Conservation (phyloP, 768 basidiomycete genomes). For the Pulveroboletus sp. region DNA sequence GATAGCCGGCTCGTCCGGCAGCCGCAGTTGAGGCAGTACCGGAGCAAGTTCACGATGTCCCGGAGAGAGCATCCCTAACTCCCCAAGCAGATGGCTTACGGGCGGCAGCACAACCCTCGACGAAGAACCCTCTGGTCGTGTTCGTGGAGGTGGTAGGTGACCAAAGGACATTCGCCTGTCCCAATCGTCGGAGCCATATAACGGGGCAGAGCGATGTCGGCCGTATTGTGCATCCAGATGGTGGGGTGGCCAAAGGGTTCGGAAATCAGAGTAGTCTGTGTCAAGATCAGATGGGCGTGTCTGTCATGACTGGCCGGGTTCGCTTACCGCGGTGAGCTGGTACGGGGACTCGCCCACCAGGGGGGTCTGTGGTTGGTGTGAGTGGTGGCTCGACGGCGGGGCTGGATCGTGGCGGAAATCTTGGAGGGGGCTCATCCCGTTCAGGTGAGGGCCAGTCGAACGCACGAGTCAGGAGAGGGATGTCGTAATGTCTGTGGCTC, state of each 20-base stretch:
- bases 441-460: constrained; percentile 23
- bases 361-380: constrained; percentile 13
- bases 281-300: constrained; percentile 3
- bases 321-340: constrained; percentile 20
- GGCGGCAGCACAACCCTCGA: constrained; percentile 27
- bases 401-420: constrained; percentile 10
- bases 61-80: constrained; percentile 17
- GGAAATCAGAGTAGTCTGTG: constrained; percentile 17
- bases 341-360: constrained; percentile 3
- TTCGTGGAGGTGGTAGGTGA: constrained; percentile 5
- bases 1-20: constrained; percentile 19
- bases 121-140: constrained; percentile 13
- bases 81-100: constrained; percentile 23
- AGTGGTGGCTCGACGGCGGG: constrained; percentile 10
- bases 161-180: constrained; percentile 23
- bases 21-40: constrained; percentile 26
- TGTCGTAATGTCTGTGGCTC: constrained; percentile 9
- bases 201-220: constrained; percentile 24
- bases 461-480: constrained; percentile 16
- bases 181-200: constrained; percentile 24
- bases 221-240: constrained; percentile 18
- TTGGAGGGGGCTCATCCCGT: constrained; percentile 11
- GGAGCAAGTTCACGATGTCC: constrained; percentile 20
- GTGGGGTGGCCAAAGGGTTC: constrained; percentile 16
- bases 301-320: not conserved